A percentile compares a stretch with the other conserved stretches of the same genome.
Evolutionary conservation across 192 early-diverging fungal genomes (phyloP).

Genomic region (Cetraspora pellucida): DNA sequence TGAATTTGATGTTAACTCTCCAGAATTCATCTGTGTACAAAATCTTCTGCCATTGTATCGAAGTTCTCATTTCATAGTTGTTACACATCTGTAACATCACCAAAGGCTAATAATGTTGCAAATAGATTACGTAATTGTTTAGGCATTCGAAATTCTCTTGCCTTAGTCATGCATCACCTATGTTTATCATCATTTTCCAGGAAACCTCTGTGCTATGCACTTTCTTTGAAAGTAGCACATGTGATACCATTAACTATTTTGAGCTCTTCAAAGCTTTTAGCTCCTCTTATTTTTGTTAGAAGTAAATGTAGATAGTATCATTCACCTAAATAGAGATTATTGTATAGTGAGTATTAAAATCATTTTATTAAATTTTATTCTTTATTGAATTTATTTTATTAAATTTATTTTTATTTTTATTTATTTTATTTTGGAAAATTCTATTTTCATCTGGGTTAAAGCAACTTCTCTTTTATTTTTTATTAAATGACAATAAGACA

Average conservation of each 20-base stretch:
- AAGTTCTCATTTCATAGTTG: not conserved
- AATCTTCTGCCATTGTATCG: not conserved
- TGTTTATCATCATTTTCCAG: slow-evolving; percentile 36
- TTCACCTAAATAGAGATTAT: slow-evolving; percentile 6
- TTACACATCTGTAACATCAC: slow-evolving; percentile 1
- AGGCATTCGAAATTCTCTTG: slow-evolving; percentile 9
- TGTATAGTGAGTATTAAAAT: no score
- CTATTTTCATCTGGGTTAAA: no score
- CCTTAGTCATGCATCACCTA: slow-evolving; percentile 23
- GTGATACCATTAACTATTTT: slow-evolving; percentile 14
- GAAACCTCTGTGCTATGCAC: slow-evolving; percentile 28
- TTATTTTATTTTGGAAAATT: no score
- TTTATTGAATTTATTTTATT: no score
- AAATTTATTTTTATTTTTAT: no score
- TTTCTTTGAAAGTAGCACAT: slow-evolving; percentile 31
- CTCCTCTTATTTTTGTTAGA: slow-evolving; percentile 21
- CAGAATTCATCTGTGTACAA: not conserved
- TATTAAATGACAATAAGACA: no score
- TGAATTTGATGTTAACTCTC: not conserved
- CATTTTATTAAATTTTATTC: no score
- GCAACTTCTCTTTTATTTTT: no score
- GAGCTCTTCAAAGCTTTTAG: slow-evolving; percentile 33
- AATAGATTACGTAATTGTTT: slow-evolving; percentile 34
- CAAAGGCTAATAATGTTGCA: slow-evolving; percentile 15
- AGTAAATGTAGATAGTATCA: slow-evolving; percentile 37